phyloP scores from a whole-genome alignment of 305 asterid species.

The Plantago coronopus region DNA sequence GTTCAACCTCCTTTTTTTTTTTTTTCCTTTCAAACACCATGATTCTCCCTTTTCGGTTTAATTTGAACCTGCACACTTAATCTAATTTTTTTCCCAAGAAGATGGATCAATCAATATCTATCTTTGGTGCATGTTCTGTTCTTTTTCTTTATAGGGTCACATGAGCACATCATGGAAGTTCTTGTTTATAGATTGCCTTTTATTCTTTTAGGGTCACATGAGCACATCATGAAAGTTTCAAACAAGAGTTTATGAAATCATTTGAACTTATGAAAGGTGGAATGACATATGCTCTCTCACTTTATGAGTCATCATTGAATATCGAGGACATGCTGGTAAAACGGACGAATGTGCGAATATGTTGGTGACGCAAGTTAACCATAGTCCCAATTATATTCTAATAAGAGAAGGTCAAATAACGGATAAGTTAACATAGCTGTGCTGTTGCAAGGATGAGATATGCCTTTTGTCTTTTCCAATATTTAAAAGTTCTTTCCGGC shows the following conservation, averaged over 20 bases:
- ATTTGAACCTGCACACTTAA: too few relatives aligned
- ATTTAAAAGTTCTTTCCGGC: too few relatives aligned
- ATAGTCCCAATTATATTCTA: neutral
- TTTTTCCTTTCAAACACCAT: conserved; percentile 7
- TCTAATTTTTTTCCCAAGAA: neutral
- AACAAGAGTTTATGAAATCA: too few relatives aligned
- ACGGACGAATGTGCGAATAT: neutral
- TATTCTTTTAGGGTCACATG: too few relatives aligned
- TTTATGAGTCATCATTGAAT: conserved; percentile 4
- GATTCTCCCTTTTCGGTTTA: conserved; percentile 1
- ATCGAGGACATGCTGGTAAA: conserved; percentile 2
- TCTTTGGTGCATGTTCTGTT: too few relatives aligned
- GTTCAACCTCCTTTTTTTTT: neutral
- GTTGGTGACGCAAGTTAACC: conserved; percentile 1
- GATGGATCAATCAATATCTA: neutral
- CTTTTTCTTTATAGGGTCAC: too few relatives aligned
- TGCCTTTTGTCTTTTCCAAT: neutral
- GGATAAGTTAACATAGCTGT: conserved; percentile 13
- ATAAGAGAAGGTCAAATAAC: conserved; percentile 18
- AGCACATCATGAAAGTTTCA: too few relatives aligned
- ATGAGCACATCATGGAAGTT: too few relatives aligned
- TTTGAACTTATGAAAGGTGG: neutral
- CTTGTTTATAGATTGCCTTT: too few relatives aligned
- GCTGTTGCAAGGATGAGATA: conserved; percentile 10
- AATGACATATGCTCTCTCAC: neutral